Percentiles rank a stretch among this genome's conserved stretches.
These are phyloP conservation scores for Backusella morwellensis DNA, from an alignment of 192 early-diverging fungal species.

Conservation along the genomic window DNA sequence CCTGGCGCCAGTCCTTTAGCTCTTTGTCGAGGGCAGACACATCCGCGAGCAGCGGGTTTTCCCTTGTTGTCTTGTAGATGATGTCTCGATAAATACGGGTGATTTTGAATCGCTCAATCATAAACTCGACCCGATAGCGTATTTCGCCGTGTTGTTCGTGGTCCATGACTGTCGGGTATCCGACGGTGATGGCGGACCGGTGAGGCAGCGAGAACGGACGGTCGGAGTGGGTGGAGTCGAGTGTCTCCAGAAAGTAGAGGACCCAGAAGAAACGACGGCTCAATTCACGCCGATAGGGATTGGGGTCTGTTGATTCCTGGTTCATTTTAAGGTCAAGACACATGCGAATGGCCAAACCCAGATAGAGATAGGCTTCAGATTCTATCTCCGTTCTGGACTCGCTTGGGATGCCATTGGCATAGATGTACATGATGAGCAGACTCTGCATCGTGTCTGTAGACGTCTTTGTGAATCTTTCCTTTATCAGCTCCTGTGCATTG, in stretches of 20 bases:
- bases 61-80: conserved; percentile 13
- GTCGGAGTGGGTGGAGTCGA: conserved; percentile 30
- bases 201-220: conserved; percentile 30
- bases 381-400: conserved; percentile 12
- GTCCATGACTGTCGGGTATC: background rate
- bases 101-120: conserved; percentile 28
- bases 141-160: conserved; percentile 25
- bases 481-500: conserved; percentile 14
- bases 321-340: conserved; percentile 30
- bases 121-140: conserved; percentile 34
- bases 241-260: conserved; percentile 24
- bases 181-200: background rate
- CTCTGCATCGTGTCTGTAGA: conserved; percentile 29
- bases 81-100: conserved; percentile 33
- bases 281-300: conserved; percentile 10
- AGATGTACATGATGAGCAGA: conserved; percentile 36
- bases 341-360: conserved; percentile 36
- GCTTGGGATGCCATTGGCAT: conserved; percentile 32
- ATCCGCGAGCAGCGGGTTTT: conserved; percentile 14
- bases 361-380: conserved; percentile 30
- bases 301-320: conserved; percentile 11
- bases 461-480: conserved; percentile 16
- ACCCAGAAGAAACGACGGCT: conserved; percentile 21
- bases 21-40: conserved; percentile 26
- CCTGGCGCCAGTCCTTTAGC: conserved; percentile 24